phyloP scores from a whole-genome alignment of 306 rosid genomes.

The Phaseolus lunatus region DNA sequence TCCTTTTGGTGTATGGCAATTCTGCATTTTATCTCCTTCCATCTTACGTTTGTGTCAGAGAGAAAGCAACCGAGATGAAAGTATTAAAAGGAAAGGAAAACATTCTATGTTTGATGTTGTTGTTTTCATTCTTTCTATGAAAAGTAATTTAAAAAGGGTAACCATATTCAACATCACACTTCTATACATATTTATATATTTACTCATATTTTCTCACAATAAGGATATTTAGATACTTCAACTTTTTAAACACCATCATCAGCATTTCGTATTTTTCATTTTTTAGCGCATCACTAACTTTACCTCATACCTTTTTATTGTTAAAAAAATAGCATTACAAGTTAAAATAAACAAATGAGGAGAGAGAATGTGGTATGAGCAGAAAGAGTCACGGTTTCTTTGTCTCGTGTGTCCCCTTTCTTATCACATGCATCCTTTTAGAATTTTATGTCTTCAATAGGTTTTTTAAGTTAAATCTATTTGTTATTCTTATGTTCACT shows the following conservation, averaged over 20 bases:
- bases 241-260: too few relatives aligned
- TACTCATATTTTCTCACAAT: background rate
- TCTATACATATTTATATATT: background rate
- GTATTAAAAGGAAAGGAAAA: slow-evolving; percentile 11
- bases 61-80: slow-evolving; percentile 22
- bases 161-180: background rate
- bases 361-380: background rate
- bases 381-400: slow-evolving; percentile 51
- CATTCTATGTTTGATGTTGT: slow-evolving; percentile 38
- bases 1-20: slow-evolving; percentile 16
- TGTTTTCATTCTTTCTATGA: slow-evolving; percentile 46
- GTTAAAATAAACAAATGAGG: background rate
- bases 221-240: background rate
- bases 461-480: background rate
- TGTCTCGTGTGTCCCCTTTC: slow-evolving; percentile 43
- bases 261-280: background rate
- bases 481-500: background rate
- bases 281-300: background rate
- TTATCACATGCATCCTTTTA: slow-evolving; percentile 48
- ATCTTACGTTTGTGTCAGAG: slow-evolving; percentile 50
- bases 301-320: background rate
- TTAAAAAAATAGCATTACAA: background rate
- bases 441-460: slow-evolving; percentile 27
- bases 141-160: background rate
- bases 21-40: slow-evolving; percentile 33